Evolutionary conservation across 2,329 filamentous ascomycete genomes (phyloP).

Genomic region (Penicillium decumbens): DNA sequence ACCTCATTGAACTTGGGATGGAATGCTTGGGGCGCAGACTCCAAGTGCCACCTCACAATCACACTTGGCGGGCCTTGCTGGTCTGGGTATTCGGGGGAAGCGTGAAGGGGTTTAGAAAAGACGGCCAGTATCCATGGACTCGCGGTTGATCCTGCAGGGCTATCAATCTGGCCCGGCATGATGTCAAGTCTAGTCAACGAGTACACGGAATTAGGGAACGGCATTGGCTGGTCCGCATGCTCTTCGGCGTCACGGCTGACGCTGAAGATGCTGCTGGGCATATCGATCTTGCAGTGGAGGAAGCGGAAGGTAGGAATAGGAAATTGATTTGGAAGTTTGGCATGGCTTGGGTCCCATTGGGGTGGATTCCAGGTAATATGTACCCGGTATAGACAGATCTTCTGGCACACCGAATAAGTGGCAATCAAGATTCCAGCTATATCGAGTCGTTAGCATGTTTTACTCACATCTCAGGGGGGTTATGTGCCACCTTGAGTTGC

Average conservation of each 20-base stretch:
- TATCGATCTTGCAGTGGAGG: conserved; percentile 36
- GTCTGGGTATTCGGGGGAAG: conserved; percentile 52
- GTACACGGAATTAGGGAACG: conserved; percentile 41
- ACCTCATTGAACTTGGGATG: conserved; percentile 76
- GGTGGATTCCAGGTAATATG: conserved; percentile 67
- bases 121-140: conserved; percentile 65
- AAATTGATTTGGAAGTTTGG: conserved; percentile 29
- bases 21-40: conserved; percentile 60
- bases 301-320: conserved; percentile 38
- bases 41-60: conserved; percentile 76
- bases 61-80: conserved; percentile 66
- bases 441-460: conserved; percentile 10
- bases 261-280: conserved; percentile 30
- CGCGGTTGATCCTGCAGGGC: conserved; percentile 51
- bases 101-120: conserved; percentile 58
- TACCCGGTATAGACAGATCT: conserved; percentile 69
- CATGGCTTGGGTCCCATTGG: conserved; percentile 49
- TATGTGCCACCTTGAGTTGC: conserved; percentile 61
- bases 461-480: conserved; percentile 9
- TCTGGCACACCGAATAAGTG: conserved; percentile 55
- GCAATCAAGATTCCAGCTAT: conserved; percentile 34
- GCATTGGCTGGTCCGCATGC: conserved; percentile 21
- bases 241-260: conserved; percentile 22
- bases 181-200: conserved; percentile 72
- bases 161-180: conserved; percentile 61